Evolutionary conservation across 352 stramenopile genomes (phyloP).

Genomic region (Pythium chondricola): DNA sequence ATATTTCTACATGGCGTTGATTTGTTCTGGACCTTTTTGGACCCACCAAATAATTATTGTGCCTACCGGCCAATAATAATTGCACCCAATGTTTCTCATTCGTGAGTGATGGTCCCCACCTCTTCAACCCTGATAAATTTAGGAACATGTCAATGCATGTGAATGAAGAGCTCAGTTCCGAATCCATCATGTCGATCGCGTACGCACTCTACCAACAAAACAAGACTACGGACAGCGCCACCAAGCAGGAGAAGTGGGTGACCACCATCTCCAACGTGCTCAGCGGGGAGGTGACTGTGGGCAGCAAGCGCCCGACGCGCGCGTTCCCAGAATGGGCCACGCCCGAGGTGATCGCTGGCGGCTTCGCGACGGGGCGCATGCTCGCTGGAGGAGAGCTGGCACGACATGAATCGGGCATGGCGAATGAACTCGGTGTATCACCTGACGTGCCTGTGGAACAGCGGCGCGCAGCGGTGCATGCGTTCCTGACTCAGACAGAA

Average conservation of each 20-base stretch:
- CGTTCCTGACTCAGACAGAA: background rate
- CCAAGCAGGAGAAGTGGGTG: conserved; percentile 6
- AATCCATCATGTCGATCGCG: conserved; percentile 11
- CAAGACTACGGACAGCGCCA: conserved; percentile 3
- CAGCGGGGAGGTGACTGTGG: conserved; percentile 3
- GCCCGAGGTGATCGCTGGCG: conserved; percentile 10
- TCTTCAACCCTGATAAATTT: too few relatives aligned
- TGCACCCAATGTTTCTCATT: too few relatives aligned
- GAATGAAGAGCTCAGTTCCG: too few relatives aligned
- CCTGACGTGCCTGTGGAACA: background rate
- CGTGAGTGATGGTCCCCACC: too few relatives aligned
- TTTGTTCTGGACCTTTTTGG: background rate
- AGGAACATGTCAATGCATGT: too few relatives aligned
- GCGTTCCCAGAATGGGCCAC: conserved; percentile 12
- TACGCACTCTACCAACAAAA: conserved; percentile 6
- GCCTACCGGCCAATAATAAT: too few relatives aligned
- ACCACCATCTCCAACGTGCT: conserved; percentile 7
- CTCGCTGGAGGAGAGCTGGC: conserved; percentile 4
- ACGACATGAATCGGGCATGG: conserved; percentile 1
- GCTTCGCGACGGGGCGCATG: conserved; percentile 10
- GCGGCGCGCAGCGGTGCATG: background rate
- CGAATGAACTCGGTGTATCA: background rate
- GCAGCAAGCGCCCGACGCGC: background rate
- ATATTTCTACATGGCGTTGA: too few relatives aligned
- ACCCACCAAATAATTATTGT: background rate